Evolutionary conservation across 768 basidiomycete genomes (phyloP).

Genomic region (Dioszegia crocea): DNA sequence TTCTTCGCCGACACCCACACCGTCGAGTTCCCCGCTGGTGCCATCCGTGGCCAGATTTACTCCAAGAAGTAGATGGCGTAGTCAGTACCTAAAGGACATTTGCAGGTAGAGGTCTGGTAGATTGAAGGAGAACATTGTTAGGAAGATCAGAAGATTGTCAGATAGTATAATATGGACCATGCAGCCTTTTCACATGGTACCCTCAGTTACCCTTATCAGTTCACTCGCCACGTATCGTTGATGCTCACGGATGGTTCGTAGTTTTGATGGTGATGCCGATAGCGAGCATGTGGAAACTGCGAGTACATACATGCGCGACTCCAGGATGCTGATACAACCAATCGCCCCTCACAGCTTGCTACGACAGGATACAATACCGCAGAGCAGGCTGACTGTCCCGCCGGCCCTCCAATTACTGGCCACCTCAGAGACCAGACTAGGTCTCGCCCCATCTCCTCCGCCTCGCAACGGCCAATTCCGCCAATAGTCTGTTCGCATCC

Average conservation of each 20-base stretch:
- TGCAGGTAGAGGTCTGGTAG: background rate
- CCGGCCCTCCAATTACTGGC: too few relatives aligned
- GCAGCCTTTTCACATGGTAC: background rate
- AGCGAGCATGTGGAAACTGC: too few relatives aligned
- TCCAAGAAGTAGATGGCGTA: slow-evolving; percentile 11
- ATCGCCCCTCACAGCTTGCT: too few relatives aligned
- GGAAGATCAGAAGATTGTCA: background rate
- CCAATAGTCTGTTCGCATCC: slow-evolving; percentile 43
- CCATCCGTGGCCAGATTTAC: slow-evolving; percentile 40
- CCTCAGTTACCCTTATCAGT: too few relatives aligned
- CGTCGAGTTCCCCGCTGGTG: slow-evolving; percentile 43
- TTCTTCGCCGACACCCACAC: slow-evolving; percentile 51
- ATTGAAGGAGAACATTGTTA: background rate
- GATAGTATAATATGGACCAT: background rate
- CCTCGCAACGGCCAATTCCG: slow-evolving; percentile 33
- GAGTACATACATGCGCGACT: too few relatives aligned
- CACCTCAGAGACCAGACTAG: background rate
- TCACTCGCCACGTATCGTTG: too few relatives aligned
- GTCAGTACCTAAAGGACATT: background rate
- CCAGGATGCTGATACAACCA: too few relatives aligned
- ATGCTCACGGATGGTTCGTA: too few relatives aligned
- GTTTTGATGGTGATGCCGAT: too few relatives aligned
- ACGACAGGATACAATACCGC: too few relatives aligned
- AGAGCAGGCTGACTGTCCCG: too few relatives aligned
- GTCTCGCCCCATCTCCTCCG: slow-evolving; percentile 29